Conservation (phyloP, 805 yeast species). For the Isabelozyma heimii region DNA sequence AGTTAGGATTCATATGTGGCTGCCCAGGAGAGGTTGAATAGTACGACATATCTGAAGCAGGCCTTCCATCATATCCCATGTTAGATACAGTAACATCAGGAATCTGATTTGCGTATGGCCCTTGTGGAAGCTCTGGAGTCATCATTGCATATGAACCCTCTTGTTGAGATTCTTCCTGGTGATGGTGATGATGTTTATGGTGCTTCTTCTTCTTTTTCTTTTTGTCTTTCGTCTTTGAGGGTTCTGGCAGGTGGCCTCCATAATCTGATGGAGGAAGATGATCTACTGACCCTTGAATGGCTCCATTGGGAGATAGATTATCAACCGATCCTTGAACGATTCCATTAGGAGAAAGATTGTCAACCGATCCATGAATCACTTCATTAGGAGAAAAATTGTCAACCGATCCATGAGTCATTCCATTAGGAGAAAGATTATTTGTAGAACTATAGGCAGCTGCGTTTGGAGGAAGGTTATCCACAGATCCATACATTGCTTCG, state of each 20-base stretch:
- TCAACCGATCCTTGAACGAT: no score
- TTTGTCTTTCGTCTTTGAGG: conserved; percentile 1
- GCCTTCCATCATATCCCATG: not conserved
- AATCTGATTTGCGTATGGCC: not conserved
- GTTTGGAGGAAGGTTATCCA: no score
- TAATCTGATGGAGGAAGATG: not conserved
- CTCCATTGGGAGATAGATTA: not conserved
- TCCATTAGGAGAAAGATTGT: no score
- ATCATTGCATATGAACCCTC: not conserved
- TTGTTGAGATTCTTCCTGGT: not conserved
- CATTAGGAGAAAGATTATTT: no score
- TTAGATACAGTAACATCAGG: not conserved
- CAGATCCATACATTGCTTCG: no score
- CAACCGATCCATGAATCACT: no score
- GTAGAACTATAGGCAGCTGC: no score
- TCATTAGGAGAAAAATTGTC: no score
- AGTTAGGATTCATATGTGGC: not conserved
- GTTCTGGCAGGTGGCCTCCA: not conserved
- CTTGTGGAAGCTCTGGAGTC: not conserved
- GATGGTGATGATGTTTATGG: not conserved
- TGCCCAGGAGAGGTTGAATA: not conserved
- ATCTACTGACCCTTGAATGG: not conserved
- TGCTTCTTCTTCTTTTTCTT: conserved; percentile 6
- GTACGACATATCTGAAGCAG: not conserved
- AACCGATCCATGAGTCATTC: no score